Conservation (phyloP, 306 rosid genomes). For the Psophocarpus tetragonolobus region DNA sequence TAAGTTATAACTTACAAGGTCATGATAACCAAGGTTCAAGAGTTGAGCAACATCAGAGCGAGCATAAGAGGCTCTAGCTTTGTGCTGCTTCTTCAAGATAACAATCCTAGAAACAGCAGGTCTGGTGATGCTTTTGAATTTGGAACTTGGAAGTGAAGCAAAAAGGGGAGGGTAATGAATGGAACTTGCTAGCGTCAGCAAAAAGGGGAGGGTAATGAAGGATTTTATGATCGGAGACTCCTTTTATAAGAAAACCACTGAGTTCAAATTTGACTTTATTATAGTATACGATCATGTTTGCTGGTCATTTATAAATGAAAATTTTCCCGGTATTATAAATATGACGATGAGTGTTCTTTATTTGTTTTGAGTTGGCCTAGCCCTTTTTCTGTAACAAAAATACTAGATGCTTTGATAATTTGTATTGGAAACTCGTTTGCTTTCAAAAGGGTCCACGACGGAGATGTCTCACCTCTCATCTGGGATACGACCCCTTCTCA, state of each 20-base stretch:
- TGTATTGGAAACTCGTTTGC: background rate
- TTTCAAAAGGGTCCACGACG: background rate
- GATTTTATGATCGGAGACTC: background rate
- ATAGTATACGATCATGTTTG: background rate
- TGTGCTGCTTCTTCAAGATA: conserved; percentile 59
- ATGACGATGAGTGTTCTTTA: background rate
- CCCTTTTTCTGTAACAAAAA: background rate
- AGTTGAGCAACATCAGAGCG: conserved; percentile 57
- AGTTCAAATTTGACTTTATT: conserved; percentile 17
- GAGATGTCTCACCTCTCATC: background rate
- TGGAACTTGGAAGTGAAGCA: conserved; percentile 53
- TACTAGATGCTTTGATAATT: background rate
- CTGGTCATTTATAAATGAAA: background rate
- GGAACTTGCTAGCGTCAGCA: background rate
- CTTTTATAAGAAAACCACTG: conserved; percentile 6
- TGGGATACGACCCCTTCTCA: conserved; percentile 12
- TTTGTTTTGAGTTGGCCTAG: conserved; percentile 31
- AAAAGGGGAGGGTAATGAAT: background rate
- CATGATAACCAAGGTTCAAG: conserved; percentile 59
- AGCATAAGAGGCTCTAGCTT: conserved; percentile 48
- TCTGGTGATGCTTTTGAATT: conserved; percentile 44
- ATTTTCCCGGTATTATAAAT: background rate
- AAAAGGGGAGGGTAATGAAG: background rate
- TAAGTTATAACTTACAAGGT: conserved; percentile 38
- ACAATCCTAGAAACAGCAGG: conserved; percentile 56